Base-by-base conservation (phyloP, 352 stramenopile species). In the Phytophthora aleatoria region DNA sequence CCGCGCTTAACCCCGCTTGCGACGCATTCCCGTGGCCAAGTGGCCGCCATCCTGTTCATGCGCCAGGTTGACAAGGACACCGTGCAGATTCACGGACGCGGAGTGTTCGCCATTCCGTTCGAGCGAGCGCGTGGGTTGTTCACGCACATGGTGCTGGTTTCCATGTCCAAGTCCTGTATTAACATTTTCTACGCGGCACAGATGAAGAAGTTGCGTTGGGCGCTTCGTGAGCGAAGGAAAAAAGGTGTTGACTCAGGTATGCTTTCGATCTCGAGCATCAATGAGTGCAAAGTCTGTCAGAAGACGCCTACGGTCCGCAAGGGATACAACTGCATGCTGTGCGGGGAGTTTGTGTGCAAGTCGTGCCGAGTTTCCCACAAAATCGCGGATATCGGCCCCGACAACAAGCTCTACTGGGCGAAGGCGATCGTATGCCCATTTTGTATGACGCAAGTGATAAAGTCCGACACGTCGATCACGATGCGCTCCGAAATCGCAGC, bases 181-280 rank as follows among this genome's bases (percentile, higher is more conserved):
- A 73, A 73, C 47, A 69, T 73, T 49, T 69, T 76, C 41, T 73
- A 60, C 24, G 69, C 60, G 9, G 58, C 64, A 2, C 60, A 76
- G 16, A 76, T 76, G 64, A 71, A 65, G 35, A 76, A 76, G 36
- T 47, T 76, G 50, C 64, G 69, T 24, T 76, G 69, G 69, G 64
- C 69, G 1, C 24, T 76, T 36, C 50, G 45, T 13, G 57, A 76
- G 41, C 57, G 64, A 27, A 61, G 45, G 42, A 50, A 62, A 64
- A 67, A 44, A 6, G 48, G 38, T 4, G 3, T 39, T 20, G 30
- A 48, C 38, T 31, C 33, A 1, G 49, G 43, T 43, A 13, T 59
- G 20, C 31, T 52, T 0, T 36, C 47, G 11, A 61, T 28, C 26
- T 62, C 33, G 24, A 51, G 39, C 39, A 44, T 20, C 27, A 67